phyloP scores from a whole-genome alignment of 2,329 filamentous ascomycete species.

The Penicillium crustosum region DNA sequence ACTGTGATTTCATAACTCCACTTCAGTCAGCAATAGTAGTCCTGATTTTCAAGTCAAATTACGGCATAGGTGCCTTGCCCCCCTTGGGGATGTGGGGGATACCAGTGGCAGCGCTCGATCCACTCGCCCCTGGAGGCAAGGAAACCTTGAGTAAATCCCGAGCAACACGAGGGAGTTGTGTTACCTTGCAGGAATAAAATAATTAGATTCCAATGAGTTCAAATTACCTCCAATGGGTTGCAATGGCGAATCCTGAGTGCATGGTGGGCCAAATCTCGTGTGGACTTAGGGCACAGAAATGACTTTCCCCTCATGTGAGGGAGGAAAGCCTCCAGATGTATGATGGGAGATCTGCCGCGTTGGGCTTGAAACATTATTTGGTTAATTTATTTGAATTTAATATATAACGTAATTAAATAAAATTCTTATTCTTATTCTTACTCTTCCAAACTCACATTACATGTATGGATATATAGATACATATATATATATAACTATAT shows the following conservation, averaged over 20 bases:
- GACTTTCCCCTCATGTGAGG: conserved; percentile 8
- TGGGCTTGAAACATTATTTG: background rate
- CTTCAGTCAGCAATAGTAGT: background rate
- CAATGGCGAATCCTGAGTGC: background rate
- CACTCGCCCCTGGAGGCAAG: conserved; percentile 16
- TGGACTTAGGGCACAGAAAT: conserved; percentile 1
- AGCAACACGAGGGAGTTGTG: conserved; percentile 23
- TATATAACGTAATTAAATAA: background rate
- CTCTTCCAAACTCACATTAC: background rate
- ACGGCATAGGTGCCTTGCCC: background rate
- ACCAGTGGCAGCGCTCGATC: conserved; percentile 17
- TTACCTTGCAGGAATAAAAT: conserved; percentile 18
- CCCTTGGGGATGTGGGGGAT: conserved; percentile 26
- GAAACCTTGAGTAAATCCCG: conserved; percentile 6
- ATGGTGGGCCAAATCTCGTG: background rate
- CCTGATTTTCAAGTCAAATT: background rate
- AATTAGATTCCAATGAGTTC: background rate
- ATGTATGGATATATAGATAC: background rate
- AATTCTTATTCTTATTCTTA: background rate
- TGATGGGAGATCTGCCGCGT: conserved; percentile 1
- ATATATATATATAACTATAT: no score
- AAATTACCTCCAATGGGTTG: background rate
- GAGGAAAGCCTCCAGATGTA: background rate
- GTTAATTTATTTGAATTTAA: background rate
- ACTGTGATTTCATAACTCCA: background rate